Evolutionary conservation across 2,329 filamentous ascomycete species (phyloP).

Genomic region (Verticillium dahliae): DNA sequence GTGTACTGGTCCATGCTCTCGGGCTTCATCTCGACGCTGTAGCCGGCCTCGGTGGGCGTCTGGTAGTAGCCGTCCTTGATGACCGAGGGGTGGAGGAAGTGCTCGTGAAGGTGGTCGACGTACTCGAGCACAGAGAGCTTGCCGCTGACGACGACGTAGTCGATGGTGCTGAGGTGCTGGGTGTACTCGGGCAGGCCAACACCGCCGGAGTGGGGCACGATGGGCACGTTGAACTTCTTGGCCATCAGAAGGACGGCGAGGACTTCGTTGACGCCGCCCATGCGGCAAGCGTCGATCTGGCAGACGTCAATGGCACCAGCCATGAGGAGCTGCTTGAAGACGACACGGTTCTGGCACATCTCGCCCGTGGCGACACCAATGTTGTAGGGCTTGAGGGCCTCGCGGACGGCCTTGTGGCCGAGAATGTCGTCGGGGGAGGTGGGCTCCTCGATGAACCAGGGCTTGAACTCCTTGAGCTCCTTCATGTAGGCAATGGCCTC

Average conservation of each 20-base stretch:
- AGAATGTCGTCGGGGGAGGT: slow-evolving; percentile 86
- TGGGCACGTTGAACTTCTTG: slow-evolving; percentile 69
- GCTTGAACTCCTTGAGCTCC: slow-evolving; percentile 73
- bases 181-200: slow-evolving; percentile 92
- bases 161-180: slow-evolving; percentile 85
- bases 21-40: slow-evolving; percentile 89
- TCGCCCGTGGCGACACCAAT: slow-evolving; percentile 88
- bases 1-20: slow-evolving; percentile 76
- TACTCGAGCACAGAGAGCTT: slow-evolving; percentile 82
- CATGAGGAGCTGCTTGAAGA: slow-evolving; percentile 87
- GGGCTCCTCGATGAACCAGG: slow-evolving; percentile 93
- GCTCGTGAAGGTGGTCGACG: slow-evolving; percentile 89
- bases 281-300: slow-evolving; percentile 83
- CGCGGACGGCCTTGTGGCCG: slow-evolving; percentile 77
- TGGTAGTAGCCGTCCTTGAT: slow-evolving; percentile 84
- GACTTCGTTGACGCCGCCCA: slow-evolving; percentile 88
- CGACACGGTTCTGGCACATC: slow-evolving; percentile 91
- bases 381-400: slow-evolving; percentile 66
- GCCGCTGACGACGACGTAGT: slow-evolving; percentile 81
- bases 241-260: slow-evolving; percentile 85
- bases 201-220: slow-evolving; percentile 84
- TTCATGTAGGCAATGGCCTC: slow-evolving; percentile 86
- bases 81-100: slow-evolving; percentile 75
- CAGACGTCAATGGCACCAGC: slow-evolving; percentile 78
- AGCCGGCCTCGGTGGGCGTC: slow-evolving; percentile 75